Evolutionary conservation across 176 grass and related monocot genomes (phyloP).

Genomic region (Miscanthus lutarioriparius): DNA sequence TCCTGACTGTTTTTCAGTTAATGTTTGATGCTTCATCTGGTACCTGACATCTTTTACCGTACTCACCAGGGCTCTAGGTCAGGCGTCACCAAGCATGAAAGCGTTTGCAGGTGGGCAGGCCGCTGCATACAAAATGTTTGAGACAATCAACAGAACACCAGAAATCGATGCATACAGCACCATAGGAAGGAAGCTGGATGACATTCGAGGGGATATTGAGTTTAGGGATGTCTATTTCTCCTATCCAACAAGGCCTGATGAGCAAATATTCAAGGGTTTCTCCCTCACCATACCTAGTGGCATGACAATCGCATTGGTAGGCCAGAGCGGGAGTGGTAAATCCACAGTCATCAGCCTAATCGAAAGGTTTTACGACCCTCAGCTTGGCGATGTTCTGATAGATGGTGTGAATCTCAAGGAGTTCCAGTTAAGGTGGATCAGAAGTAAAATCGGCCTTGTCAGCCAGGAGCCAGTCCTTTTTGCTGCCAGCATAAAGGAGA

Average conservation of each 20-base stretch:
- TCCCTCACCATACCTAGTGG: slow-evolving; percentile 64
- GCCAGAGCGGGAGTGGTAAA: slow-evolving; percentile 89
- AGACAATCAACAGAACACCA: slow-evolving; percentile 85
- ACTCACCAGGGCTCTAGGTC: slow-evolving; percentile 76
- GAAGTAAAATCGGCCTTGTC: slow-evolving; percentile 91
- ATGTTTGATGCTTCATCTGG: background rate
- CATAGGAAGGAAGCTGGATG: slow-evolving; percentile 62
- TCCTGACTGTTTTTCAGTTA: background rate
- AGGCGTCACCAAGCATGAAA: slow-evolving; percentile 83
- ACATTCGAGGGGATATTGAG: slow-evolving; percentile 83
- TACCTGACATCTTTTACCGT: slow-evolving; percentile 1
- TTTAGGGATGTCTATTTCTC: slow-evolving; percentile 77
- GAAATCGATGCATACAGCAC: slow-evolving; percentile 68
- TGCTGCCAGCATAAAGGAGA: slow-evolving; percentile 74
- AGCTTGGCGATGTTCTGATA: slow-evolving; percentile 68
- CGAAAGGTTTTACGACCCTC: slow-evolving; percentile 83
- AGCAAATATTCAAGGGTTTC: slow-evolving; percentile 82
- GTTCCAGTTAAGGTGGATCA: slow-evolving; percentile 82
- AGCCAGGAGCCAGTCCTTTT: slow-evolving; percentile 91
- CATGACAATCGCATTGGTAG: slow-evolving; percentile 70
- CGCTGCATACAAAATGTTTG: slow-evolving; percentile 89
- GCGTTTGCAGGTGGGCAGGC: slow-evolving; percentile 86
- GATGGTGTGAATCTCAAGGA: slow-evolving; percentile 76
- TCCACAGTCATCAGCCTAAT: slow-evolving; percentile 83
- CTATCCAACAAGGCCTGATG: slow-evolving; percentile 72